A percentile compares a stretch with the other conserved stretches of the same genome.
Conservation (phyloP, 1,284 basidiomycete genomes). For the Apiotrichum montevideense region DNA sequence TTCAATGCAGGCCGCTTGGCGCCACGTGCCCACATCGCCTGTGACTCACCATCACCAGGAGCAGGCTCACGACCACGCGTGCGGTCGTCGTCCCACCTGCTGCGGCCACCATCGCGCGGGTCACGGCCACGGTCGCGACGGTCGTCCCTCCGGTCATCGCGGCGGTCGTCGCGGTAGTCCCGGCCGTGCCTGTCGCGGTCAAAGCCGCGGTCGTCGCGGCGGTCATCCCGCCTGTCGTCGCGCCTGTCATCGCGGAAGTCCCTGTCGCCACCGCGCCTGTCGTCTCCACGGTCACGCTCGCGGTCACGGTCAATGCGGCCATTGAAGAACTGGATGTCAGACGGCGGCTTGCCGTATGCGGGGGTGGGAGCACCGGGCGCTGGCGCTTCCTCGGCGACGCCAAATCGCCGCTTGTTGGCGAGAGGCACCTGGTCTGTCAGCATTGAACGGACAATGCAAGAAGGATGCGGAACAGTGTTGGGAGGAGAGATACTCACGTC, state of each 20-base stretch:
- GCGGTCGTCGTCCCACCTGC: constrained; percentile 24
- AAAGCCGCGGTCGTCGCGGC: constrained; percentile 11
- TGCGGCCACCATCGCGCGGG: constrained; percentile 17
- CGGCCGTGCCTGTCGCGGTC: constrained; percentile 21
- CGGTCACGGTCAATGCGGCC: constrained; percentile 32
- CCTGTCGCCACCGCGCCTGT: constrained; percentile 8
- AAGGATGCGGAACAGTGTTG: neutral
- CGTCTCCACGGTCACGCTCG: constrained; percentile 13
- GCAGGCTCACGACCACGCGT: constrained; percentile 23
- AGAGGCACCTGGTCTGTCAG: constrained; percentile 41
- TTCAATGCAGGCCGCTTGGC: neutral
- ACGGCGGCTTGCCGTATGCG: constrained; percentile 29
- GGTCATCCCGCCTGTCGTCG: constrained; percentile 24
- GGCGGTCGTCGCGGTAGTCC: constrained; percentile 9
- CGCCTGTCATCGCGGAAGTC: constrained; percentile 12
- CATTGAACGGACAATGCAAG: constrained; percentile 3
- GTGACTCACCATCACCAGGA: constrained; percentile 28
- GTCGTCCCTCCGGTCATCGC: constrained; percentile 17
- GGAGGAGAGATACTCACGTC: constrained; percentile 38
- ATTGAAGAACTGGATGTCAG: constrained; percentile 43
- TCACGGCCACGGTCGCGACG: constrained; percentile 7
- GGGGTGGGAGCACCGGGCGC: constrained; percentile 50
- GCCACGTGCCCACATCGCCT: constrained; percentile 11
- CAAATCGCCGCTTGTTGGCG: constrained; percentile 78
- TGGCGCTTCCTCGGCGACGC: constrained; percentile 59